phyloP scores from a whole-genome alignment of 352 stramenopile species.

The Thraustochytrium sp. region DNA sequence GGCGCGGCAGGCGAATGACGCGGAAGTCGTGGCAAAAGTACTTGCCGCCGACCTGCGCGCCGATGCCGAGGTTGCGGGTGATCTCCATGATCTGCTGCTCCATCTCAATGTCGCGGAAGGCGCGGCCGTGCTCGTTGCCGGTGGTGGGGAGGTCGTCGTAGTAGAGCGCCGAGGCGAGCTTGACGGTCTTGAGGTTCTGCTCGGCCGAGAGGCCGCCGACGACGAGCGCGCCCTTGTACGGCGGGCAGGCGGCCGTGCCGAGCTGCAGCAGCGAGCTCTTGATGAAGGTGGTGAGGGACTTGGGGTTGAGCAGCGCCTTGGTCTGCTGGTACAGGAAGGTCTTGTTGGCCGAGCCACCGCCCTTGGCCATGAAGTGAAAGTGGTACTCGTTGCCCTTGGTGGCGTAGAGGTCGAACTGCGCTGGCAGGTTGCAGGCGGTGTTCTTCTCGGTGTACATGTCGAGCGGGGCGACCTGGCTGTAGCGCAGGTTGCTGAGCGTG shows the following conservation, averaged over 20 bases:
- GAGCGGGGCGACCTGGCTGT: conserved; percentile 72
- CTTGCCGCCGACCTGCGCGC: conserved; percentile 76
- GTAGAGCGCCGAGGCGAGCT: conserved; percentile 76
- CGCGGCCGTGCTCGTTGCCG: conserved; percentile 64
- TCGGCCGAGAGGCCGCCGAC: conserved; percentile 74
- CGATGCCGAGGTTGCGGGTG: conserved; percentile 75
- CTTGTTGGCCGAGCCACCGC: conserved; percentile 79
- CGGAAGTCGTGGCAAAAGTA: conserved; percentile 85
- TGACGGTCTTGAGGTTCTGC: conserved; percentile 79
- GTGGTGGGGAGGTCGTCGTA: conserved; percentile 71
- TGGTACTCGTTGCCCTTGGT: conserved; percentile 68
- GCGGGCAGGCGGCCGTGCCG: conserved; percentile 74
- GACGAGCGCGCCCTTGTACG: conserved; percentile 78
- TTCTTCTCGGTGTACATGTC: conserved; percentile 83
- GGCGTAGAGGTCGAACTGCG: conserved; percentile 75
- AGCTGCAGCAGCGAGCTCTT: conserved; percentile 79
- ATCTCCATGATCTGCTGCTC: conserved; percentile 74
- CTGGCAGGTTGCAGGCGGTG: conserved; percentile 75
- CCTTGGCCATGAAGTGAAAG: conserved; percentile 84
- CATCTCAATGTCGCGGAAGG: conserved; percentile 74
- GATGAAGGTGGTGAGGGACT: conserved; percentile 65
- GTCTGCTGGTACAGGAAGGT: conserved; percentile 84
- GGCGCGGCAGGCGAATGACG: conserved; percentile 72
- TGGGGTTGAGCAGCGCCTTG: conserved; percentile 76
- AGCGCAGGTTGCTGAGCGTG: conserved; percentile 70